phyloP scores from a whole-genome alignment of 1,284 basidiomycete genomes.

The Neolentinus lepideus region DNA sequence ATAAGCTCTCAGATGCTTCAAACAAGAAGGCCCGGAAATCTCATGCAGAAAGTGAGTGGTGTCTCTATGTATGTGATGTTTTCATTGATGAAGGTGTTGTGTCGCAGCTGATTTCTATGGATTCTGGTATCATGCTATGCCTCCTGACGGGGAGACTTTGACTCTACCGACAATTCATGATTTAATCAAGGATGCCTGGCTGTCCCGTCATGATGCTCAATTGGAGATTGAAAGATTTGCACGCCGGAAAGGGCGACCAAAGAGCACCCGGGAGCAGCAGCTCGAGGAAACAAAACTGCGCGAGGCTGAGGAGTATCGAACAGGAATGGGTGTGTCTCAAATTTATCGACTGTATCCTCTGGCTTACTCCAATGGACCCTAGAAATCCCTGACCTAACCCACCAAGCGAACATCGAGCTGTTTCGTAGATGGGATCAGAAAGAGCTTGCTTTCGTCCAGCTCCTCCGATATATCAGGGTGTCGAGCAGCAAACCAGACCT shows the following conservation, averaged over 20 bases:
- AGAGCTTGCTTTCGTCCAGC: conserved; percentile 66
- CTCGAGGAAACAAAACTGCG: conserved; percentile 66
- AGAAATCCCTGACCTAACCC: conserved; percentile 85
- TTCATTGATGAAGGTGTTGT: neutral
- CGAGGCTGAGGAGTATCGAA: conserved; percentile 72
- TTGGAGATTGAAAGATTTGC: conserved; percentile 56
- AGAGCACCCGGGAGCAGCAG: conserved; percentile 61
- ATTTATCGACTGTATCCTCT: conserved; percentile 5
- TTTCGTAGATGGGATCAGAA: conserved; percentile 76
- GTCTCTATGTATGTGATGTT: neutral
- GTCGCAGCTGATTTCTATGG: conserved; percentile 64
- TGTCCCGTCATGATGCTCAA: conserved; percentile 65
- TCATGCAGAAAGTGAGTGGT: conserved; percentile 40
- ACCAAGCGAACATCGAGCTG: conserved; percentile 62
- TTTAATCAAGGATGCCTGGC: conserved; percentile 65
- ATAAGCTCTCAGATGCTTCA: conserved; percentile 55
- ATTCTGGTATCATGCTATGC: conserved; percentile 77
- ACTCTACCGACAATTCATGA: conserved; percentile 64
- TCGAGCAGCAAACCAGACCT: conserved; percentile 44
- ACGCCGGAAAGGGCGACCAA: conserved; percentile 73
- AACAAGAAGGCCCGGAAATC: conserved; percentile 52
- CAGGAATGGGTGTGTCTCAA: conserved; percentile 67
- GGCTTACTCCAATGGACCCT: conserved; percentile 8
- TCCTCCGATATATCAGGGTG: conserved; percentile 73
- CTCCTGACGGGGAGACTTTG: conserved; percentile 48